Evolutionary conservation across 805 yeast genomes (phyloP), one percentile per base, ranked within the genome.

Genomic region (Zygosaccharomyces bailii): DNA sequence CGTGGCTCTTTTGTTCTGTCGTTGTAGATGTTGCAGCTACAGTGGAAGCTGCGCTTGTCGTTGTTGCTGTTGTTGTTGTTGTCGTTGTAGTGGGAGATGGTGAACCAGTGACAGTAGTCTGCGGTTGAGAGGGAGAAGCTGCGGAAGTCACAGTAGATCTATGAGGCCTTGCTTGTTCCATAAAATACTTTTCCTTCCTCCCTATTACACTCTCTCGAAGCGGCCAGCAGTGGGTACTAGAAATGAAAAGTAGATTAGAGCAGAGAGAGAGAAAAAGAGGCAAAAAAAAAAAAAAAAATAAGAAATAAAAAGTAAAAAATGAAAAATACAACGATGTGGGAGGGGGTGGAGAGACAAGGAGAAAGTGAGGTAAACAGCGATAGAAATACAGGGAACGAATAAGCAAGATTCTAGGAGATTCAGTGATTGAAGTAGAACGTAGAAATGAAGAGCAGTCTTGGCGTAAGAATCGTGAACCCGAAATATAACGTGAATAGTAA

Each of bases 111-210:
- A 18, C 23, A 10, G 18, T 24, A 14, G 34, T 29, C 32, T 46
- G 47, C 23, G 51, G 42, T 34, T 46, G 37, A 14, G 48, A 38
- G 16, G 42, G 33, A 17, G 54, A 20, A 41, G 48, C 32, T 11
- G 51, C 35, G 8, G 52, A 14, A 6, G 52, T 17, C 14, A 45
- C 34, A 33, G 59, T 45, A 36, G 50, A 51, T 29, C 55, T 49
- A 21, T 52, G 58, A 10, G 58, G 50, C 35, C 55, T 51, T 19
- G 54, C 48, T 33, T 54, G 58, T 35, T 54, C 56, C 55, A 54
- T 54, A 29, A 16, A 25, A 31, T 31, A 20, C 45, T 42, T 35
- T 34, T 27, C 35, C 23, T 35, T 27, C 25, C 36, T 18, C 31
- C 16, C 40, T 19, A 25, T 14, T 37, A 24, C 23, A 37, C 32